These are phyloP conservation scores for Boletus coccyginus DNA, from an alignment of 768 basidiomycete species.

Conservation along the genomic window DNA sequence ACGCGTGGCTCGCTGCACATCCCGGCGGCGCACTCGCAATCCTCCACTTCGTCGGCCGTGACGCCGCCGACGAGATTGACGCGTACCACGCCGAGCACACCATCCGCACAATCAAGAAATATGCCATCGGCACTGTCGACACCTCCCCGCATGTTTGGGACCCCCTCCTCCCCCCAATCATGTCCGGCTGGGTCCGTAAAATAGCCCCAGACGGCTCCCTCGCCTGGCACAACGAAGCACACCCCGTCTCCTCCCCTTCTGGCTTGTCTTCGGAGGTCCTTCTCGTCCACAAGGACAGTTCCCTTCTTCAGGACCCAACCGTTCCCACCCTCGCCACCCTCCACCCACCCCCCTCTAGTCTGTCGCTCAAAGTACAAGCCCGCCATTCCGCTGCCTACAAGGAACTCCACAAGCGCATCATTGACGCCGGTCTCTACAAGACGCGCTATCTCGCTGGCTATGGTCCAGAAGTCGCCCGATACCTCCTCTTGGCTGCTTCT, in stretches of 20 bases:
- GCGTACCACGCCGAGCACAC: slow-evolving; percentile 73
- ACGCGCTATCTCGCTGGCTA: slow-evolving; percentile 85
- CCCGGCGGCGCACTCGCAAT: slow-evolving; percentile 89
- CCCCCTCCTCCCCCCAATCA: slow-evolving; percentile 83
- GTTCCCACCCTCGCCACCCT: slow-evolving; percentile 45
- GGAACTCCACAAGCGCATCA: slow-evolving; percentile 69
- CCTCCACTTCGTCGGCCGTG: slow-evolving; percentile 92
- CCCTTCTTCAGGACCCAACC: slow-evolving; percentile 28
- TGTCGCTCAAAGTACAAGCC: slow-evolving; percentile 59
- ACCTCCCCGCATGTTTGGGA: slow-evolving; percentile 53
- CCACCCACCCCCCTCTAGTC: slow-evolving; percentile 47
- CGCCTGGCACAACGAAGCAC: slow-evolving; percentile 66
- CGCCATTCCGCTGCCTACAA: slow-evolving; percentile 78
- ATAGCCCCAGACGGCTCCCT: slow-evolving; percentile 40
- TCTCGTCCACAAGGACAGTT: slow-evolving; percentile 47
- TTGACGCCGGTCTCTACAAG: slow-evolving; percentile 79
- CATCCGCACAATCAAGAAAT: slow-evolving; percentile 36
- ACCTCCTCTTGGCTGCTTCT: slow-evolving; percentile 55
- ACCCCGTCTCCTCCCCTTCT: slow-evolving; percentile 35
- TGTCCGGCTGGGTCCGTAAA: slow-evolving; percentile 77
- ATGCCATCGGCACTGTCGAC: slow-evolving; percentile 68
- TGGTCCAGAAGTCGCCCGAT: slow-evolving; percentile 84
- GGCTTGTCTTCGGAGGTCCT: slow-evolving; percentile 55
- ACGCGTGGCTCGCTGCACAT: slow-evolving; percentile 78
- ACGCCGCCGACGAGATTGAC: slow-evolving; percentile 92